Conservation (phyloP, 305 asterid species). For the Fraxinus baroniana region DNA sequence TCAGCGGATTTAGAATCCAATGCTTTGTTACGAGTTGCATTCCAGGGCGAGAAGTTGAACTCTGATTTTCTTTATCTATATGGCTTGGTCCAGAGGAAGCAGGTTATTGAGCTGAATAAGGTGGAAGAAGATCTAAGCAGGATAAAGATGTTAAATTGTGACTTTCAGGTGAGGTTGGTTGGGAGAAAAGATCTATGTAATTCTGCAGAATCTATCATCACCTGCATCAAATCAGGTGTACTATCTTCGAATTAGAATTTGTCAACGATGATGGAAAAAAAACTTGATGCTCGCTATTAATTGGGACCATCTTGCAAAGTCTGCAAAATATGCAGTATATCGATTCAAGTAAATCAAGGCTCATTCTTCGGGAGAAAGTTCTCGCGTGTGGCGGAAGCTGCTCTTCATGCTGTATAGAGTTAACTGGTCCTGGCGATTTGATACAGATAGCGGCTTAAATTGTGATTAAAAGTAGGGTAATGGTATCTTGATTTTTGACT, state of each 20-base stretch:
- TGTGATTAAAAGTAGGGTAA: not conserved
- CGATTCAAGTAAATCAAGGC: not conserved
- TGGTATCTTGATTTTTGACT: not conserved
- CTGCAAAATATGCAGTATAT: not conserved
- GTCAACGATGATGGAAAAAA: not conserved
- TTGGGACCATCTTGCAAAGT: not conserved
- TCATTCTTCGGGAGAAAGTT: not conserved
- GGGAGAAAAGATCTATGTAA: constrained; percentile 54
- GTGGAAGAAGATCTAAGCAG: constrained; percentile 67
- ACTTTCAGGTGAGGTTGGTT: constrained; percentile 51
- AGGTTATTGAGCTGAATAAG: constrained; percentile 54
- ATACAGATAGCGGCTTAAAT: not conserved
- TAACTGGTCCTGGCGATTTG: not conserved
- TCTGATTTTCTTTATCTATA: constrained; percentile 42
- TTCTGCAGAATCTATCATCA: constrained; percentile 60
- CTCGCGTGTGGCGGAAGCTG: not conserved
- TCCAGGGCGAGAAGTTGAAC: constrained; percentile 37
- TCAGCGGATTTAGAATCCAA: constrained; percentile 46
- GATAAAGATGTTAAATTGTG: constrained; percentile 49
- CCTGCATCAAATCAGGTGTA: constrained; percentile 45
- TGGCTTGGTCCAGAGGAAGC: constrained; percentile 53
- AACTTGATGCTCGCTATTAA: not conserved
- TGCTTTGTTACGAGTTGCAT: constrained; percentile 55
- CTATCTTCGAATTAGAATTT: constrained; percentile 15
- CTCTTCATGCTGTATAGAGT: not conserved